Evolutionary conservation across 2,329 filamentous ascomycete genomes (phyloP), one percentile per base, ranked within the genome.

Genomic region (Xylaria sp.): DNA sequence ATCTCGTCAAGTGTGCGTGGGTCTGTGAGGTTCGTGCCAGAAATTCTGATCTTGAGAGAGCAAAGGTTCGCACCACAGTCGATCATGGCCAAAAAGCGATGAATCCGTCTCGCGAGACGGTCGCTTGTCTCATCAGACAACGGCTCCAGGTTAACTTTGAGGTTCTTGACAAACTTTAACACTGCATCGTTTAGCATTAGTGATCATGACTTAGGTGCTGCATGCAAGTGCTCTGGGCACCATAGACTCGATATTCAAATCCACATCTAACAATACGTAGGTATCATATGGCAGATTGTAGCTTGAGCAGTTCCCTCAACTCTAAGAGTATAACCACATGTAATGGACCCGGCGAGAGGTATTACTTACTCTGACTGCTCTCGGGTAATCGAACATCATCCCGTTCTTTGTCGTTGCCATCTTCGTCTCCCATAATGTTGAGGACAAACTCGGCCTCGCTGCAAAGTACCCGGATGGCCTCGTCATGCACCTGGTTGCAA

Each of bases 371-470:
- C 23, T 33, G 49, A 33, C 19, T 59, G 15, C 25, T 25, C 21
- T 62, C 12, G 12, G 59, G 52, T 12, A 65, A 62, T 14, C 54
- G 59, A 11, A 62, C 21, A n/a, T 61, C 50, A 3, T 21, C 23
- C 37, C 54, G 58, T 45, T 65, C 62, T 25, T 59, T 35, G 28
- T 65, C 59, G 7, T 53, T 7, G 7, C 43, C 14, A 42, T 62
- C 62, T 17, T 55, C 35, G n/a, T 62, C 54, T 9, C 58, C 62
- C 59, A 62, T 49, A 5, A 64, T 40, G 21, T 64, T 58, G 7
- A 64, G 42, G 15, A 66, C 57, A n/a, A 63, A 58, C 28, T 66
- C 60, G 25, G 60, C 49, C 28, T 64, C 31, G 2, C 51, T 45
- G 23, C 57, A 64, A 33, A 66, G 60, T 11, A 53, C 25, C 31